A percentile compares a stretch with the other conserved stretches of the same genome.
Evolutionary conservation across 83 land plant genomes (phyloP).

Genomic region (Picea engelmannii): DNA sequence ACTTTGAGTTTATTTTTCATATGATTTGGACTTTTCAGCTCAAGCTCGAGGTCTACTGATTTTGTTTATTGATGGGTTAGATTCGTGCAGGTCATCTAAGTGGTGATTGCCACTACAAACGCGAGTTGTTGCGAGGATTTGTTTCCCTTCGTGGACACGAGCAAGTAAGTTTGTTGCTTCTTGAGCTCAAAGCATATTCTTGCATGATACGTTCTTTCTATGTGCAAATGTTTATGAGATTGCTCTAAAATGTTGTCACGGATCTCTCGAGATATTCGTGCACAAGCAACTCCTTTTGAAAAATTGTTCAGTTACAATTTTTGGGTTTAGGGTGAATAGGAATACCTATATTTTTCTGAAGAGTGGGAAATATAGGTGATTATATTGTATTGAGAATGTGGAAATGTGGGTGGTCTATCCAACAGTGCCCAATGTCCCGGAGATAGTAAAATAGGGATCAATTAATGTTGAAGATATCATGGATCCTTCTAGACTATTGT

Average conservation of each 20-base stretch:
- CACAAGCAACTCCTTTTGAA: no score
- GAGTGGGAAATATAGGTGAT: background rate
- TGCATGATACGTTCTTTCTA: conserved; percentile 4
- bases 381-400: background rate
- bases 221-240: background rate
- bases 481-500: background rate
- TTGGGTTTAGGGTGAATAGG: background rate
- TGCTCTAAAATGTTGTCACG: background rate
- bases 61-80: conserved; percentile 26
- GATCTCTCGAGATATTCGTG: background rate
- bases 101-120: conserved; percentile 95
- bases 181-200: background rate
- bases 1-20: background rate
- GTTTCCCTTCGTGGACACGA: conserved; percentile 75
- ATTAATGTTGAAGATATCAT: background rate
- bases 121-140: conserved; percentile 77
- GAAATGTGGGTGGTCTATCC: background rate
- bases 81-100: conserved; percentile 91
- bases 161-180: conserved; percentile 51
- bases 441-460: background rate
- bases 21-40: background rate
- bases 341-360: background rate
- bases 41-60: background rate
- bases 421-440: background rate
- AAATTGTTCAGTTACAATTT: background rate